Conservation (phyloP, 306 rosid genomes). For the Acacia acuminata region DNA sequence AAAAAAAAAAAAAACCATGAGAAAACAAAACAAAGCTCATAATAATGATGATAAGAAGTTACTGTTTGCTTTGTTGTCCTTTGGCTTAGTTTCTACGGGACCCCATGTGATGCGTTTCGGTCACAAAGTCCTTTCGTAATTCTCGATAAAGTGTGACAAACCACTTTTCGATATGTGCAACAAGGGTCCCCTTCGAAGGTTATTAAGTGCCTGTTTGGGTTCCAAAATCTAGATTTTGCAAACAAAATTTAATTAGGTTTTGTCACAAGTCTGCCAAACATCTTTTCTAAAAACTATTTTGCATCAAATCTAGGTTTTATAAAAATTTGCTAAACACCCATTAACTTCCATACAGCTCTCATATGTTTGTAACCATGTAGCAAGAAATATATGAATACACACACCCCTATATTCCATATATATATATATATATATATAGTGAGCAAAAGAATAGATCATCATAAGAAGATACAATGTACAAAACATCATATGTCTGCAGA, state of each 20-base stretch:
- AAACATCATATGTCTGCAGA: not conserved
- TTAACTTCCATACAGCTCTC: not conserved
- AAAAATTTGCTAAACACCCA: no score
- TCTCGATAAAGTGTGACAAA: slow-evolving; percentile 79
- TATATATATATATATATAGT: not conserved
- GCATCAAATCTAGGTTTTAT: no score
- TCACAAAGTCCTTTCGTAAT: slow-evolving; percentile 59
- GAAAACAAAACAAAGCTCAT: slow-evolving; percentile 18
- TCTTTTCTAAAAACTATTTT: no score
- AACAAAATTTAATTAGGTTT: no score
- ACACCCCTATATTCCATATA: no score
- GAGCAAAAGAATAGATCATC: not conserved
- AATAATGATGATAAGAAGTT: not conserved
- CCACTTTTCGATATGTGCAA: slow-evolving; percentile 61
- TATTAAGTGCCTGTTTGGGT: not conserved
- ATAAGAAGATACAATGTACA: not conserved
- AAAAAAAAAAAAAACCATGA: not conserved
- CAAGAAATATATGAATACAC: no score
- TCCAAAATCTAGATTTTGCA: no score
- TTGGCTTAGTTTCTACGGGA: slow-evolving; percentile 49
- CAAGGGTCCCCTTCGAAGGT: slow-evolving; percentile 34
- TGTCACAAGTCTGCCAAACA: no score
- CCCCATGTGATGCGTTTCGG: slow-evolving; percentile 69
- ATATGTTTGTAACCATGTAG: not conserved
- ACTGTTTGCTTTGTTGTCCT: slow-evolving; percentile 27